Evolutionary conservation across 768 basidiomycete genomes (phyloP).

Genomic region (Boletus vermiculosoides): DNA sequence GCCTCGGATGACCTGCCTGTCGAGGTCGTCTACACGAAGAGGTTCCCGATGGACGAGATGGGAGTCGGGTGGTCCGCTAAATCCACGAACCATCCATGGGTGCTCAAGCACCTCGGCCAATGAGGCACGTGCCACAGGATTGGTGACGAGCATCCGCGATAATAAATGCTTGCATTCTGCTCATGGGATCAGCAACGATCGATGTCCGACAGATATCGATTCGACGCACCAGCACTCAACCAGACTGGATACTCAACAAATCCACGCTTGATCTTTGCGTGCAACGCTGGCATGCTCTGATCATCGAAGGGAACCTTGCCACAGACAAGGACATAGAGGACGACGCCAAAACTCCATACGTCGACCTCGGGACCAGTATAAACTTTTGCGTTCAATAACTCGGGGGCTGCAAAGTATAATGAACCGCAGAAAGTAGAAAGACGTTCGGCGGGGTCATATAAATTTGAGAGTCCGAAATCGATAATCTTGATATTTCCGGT

Average conservation of each 20-base stretch:
- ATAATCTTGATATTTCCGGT: slow-evolving; percentile 99
- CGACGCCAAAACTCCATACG: slow-evolving; percentile 98
- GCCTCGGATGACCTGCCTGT: slow-evolving; percentile 77
- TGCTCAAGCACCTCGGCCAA: slow-evolving; percentile 84
- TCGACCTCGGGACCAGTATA: slow-evolving; percentile 99
- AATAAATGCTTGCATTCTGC: slow-evolving; percentile 93
- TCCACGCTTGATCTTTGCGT: slow-evolving; percentile 98
- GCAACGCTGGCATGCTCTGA: slow-evolving; percentile 97
- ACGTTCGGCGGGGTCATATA: slow-evolving; percentile 79
- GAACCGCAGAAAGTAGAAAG: slow-evolving; percentile 97
- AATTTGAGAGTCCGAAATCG: slow-evolving; percentile 96
- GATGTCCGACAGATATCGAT: background rate
- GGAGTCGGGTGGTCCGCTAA: slow-evolving; percentile 71
- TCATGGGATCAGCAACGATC: slow-evolving; percentile 10
- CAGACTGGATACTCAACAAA: slow-evolving; percentile 96
- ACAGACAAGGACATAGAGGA: slow-evolving; percentile 95
- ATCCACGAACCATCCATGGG: slow-evolving; percentile 92
- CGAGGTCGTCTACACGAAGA: slow-evolving; percentile 83
- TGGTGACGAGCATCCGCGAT: slow-evolving; percentile 94
- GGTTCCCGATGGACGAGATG: slow-evolving; percentile 91
- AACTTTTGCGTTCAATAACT: slow-evolving; percentile 92
- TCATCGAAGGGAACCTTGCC: slow-evolving; percentile 99
- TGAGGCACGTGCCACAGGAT: slow-evolving; percentile 79
- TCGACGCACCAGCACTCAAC: slow-evolving; percentile 79
- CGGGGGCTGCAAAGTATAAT: slow-evolving; percentile 97